Conservation (phyloP, 2,329 filamentous ascomycete species). For the Laburnicola sp. region DNA sequence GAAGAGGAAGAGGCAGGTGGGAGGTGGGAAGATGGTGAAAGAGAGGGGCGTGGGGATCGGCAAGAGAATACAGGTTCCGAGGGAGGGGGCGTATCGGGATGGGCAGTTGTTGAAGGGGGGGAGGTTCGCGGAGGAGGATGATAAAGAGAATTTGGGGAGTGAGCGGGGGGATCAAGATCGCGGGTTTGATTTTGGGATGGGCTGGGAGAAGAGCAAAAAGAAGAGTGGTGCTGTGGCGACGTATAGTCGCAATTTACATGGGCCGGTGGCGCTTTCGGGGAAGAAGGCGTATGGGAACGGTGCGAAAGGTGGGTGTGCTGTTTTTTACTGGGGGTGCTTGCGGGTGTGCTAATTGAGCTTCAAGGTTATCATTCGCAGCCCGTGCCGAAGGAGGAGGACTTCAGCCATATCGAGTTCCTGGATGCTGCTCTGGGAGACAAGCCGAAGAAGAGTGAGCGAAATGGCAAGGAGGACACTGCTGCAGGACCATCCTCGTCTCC, state of each 20-base stretch:
- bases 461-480: neutral
- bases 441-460: neutral
- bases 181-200: constrained; percentile 14
- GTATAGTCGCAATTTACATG: constrained; percentile 11
- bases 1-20: neutral
- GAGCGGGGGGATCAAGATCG: constrained; percentile 1
- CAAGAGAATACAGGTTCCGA: constrained; percentile 11
- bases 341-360: neutral
- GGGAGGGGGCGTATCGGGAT: constrained; percentile 10
- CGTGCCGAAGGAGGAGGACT: neutral
- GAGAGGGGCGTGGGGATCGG: no score
- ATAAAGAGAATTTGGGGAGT: constrained; percentile 20
- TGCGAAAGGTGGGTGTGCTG: neutral
- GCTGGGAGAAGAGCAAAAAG: constrained; percentile 10
- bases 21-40: neutral
- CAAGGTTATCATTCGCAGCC: neutral
- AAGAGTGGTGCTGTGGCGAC: constrained; percentile 1
- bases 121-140: constrained; percentile 9
- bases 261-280: neutral
- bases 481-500: neutral
- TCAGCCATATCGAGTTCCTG: neutral
- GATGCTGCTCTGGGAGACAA: neutral
- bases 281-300: neutral
- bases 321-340: neutral
- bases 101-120: constrained; percentile 16